A percentile compares a stretch with the other conserved stretches of the same genome.
phyloP scores from a whole-genome alignment of 768 basidiomycete genomes.

The Piloderma croceum region DNA sequence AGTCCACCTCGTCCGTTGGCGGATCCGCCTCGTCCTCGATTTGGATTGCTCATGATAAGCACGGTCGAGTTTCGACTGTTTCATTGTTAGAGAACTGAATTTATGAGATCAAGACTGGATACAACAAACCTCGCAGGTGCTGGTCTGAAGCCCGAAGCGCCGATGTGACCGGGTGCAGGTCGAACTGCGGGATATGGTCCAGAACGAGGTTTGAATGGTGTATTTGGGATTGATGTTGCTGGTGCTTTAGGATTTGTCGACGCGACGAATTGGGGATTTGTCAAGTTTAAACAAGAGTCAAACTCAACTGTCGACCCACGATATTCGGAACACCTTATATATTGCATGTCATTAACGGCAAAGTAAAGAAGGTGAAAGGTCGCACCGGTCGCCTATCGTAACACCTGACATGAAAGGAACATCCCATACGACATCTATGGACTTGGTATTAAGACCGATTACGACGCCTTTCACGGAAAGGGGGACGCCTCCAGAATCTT shows the following conservation, averaged over 20 bases:
- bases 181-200: slow-evolving; percentile 62
- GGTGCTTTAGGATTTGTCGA: slow-evolving; percentile 61
- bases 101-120: slow-evolving; percentile 1
- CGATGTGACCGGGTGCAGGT: slow-evolving; percentile 45
- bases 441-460: slow-evolving; percentile 77
- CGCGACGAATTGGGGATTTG: slow-evolving; percentile 77
- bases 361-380: slow-evolving; percentile 9
- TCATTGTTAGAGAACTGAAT: no score
- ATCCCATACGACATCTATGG: slow-evolving; percentile 96
- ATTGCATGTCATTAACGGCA: background rate
- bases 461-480: slow-evolving; percentile 91
- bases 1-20: slow-evolving; percentile 31
- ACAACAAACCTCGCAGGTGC: slow-evolving; percentile 34
- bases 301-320: slow-evolving; percentile 87
- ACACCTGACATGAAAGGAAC: slow-evolving; percentile 90
- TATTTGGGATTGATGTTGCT: slow-evolving; percentile 33
- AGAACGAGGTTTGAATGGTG: slow-evolving; percentile 61
- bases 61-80: slow-evolving; percentile 34
- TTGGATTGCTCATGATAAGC: slow-evolving; percentile 76
- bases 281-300: slow-evolving; percentile 84
- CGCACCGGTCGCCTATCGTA: slow-evolving; percentile 76
- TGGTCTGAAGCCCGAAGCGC: slow-evolving; percentile 63
- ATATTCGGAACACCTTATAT: slow-evolving; percentile 77
- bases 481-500: slow-evolving; percentile 90
- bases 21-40: slow-evolving; percentile 37